A percentile compares a stretch with the other conserved stretches of the same genome.
Conservation (phyloP, 176 grass and related monocot genomes). For the Hyparrhenia diplandra region DNA sequence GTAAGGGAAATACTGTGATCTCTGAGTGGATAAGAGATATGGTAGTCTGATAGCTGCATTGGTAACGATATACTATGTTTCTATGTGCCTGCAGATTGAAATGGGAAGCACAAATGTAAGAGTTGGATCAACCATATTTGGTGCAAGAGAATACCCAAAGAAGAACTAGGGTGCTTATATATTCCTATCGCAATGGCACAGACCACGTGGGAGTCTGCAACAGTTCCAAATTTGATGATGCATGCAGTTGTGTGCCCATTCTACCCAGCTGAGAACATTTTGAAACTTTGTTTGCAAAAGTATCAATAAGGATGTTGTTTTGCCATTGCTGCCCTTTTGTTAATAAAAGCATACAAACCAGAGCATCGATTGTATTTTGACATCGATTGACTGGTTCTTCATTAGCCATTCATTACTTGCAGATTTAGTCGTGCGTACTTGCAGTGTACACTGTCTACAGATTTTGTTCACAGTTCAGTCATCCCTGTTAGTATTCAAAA, state of each 20-base stretch:
- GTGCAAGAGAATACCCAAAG: slow-evolving; percentile 80
- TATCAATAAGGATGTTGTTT: not conserved
- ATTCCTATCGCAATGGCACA: not conserved
- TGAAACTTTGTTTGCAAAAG: not conserved
- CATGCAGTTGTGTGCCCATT: too few relatives aligned
- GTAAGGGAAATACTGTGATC: slow-evolving; percentile 39
- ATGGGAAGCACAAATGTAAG: slow-evolving; percentile 86
- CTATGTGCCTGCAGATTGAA: slow-evolving; percentile 66
- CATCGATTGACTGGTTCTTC: not conserved
- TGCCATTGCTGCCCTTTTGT: not conserved
- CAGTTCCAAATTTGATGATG: slow-evolving; percentile 18
- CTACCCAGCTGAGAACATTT: not conserved
- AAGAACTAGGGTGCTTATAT: slow-evolving; percentile 42
- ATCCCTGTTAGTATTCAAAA: not conserved
- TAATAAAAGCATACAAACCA: not conserved
- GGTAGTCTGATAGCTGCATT: not conserved
- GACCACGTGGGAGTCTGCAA: not conserved
- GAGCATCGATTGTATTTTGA: not conserved
- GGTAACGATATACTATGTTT: not conserved
- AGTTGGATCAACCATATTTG: slow-evolving; percentile 81
- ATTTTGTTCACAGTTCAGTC: not conserved
- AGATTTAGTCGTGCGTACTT: not conserved
- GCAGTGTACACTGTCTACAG: not conserved
- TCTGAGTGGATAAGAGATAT: not conserved
- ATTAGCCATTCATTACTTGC: not conserved